phyloP scores from a whole-genome alignment of 805 yeast genomes.

The Zygosaccharomyces lentus region DNA sequence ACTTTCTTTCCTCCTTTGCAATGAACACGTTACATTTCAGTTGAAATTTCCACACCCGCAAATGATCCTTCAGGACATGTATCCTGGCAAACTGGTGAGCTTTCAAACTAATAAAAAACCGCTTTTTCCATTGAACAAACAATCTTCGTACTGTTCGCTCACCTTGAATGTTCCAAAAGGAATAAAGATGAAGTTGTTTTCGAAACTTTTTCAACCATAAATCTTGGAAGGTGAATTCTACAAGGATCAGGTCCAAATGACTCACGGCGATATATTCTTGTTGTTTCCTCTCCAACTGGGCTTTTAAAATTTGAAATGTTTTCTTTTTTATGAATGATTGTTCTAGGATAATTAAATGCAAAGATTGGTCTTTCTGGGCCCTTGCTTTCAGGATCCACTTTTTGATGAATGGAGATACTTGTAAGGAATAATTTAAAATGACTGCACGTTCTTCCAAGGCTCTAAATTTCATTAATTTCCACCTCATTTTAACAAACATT shows the following conservation, averaged over 20 bases:
- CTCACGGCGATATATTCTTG: constrained; percentile 12
- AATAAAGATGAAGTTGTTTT: constrained; percentile 15
- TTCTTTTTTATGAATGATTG: constrained; percentile 10
- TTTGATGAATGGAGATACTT: constrained; percentile 6
- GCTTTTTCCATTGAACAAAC: constrained; percentile 11
- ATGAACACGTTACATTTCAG: neutral
- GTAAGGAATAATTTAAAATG: constrained; percentile 5
- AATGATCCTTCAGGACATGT: neutral
- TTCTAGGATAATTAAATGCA: constrained; percentile 8
- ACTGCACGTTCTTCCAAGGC: constrained; percentile 18
- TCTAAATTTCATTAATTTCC: constrained; percentile 7
- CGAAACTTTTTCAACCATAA: constrained; percentile 24
- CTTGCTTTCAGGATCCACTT: constrained; percentile 5
- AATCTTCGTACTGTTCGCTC: constrained; percentile 6
- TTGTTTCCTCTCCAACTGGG: constrained; percentile 8
- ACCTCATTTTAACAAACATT: constrained; percentile 1
- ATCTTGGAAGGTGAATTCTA: constrained; percentile 13
- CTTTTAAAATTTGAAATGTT: constrained; percentile 9
- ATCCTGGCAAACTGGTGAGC: constrained; percentile 5
- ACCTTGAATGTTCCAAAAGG: constrained; percentile 9
- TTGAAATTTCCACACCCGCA: constrained; percentile 7
- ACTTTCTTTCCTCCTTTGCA: neutral
- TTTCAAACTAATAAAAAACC: constrained; percentile 6
- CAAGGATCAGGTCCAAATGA: constrained; percentile 9
- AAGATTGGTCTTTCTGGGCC: neutral